Conservation (phyloP, 352 stramenopile genomes). For the Phytophthora sojae region DNA sequence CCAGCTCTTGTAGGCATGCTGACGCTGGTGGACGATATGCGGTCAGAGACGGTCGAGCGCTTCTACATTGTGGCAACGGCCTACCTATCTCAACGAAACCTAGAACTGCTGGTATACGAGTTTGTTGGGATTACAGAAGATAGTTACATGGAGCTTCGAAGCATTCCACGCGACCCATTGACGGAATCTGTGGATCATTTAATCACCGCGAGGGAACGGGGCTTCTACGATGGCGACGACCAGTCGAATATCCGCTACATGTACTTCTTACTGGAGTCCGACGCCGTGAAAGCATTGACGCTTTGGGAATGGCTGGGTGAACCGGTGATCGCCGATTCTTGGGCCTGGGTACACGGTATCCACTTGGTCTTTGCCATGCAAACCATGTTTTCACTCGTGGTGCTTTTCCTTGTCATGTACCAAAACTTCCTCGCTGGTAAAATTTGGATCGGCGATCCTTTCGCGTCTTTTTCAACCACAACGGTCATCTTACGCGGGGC, state of each 20-base stretch:
- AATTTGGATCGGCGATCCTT: constrained; percentile 45
- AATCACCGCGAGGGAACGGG: not conserved
- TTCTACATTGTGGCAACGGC: not conserved
- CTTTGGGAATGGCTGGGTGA: constrained; percentile 13
- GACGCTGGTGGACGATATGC: not conserved
- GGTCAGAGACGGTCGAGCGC: not conserved
- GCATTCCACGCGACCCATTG: not conserved
- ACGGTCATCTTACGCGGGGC: constrained; percentile 27
- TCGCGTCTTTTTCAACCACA: constrained; percentile 29
- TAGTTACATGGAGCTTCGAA: not conserved
- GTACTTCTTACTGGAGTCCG: not conserved
- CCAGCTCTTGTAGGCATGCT: not conserved
- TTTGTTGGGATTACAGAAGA: not conserved
- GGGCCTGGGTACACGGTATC: constrained; percentile 42
- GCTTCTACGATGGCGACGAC: not conserved
- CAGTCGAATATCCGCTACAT: not conserved
- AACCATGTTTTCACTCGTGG: constrained; percentile 27
- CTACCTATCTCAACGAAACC: not conserved
- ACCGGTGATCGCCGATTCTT: constrained; percentile 25
- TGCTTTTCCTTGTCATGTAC: constrained; percentile 34
- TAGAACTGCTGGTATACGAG: not conserved
- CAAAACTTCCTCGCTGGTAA: constrained; percentile 32
- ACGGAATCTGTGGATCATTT: not conserved
- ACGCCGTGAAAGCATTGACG: not conserved
- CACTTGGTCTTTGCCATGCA: constrained; percentile 37